phyloP scores from a whole-genome alignment of 805 yeast genomes.

The Candida ulmi region DNA sequence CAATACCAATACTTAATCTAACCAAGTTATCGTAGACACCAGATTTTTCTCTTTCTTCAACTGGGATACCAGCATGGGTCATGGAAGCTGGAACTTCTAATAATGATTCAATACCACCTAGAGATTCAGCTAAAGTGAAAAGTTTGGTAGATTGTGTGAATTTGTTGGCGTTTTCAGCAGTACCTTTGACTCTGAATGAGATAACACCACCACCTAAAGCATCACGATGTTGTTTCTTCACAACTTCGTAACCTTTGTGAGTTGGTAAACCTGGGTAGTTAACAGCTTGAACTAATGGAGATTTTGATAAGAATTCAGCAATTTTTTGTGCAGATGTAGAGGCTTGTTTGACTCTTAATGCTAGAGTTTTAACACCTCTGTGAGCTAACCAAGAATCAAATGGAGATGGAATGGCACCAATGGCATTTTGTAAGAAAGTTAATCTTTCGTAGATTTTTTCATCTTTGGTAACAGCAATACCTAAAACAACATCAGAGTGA shows the following conservation, averaged over 20 bases:
- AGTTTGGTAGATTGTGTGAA: conserved; percentile 70
- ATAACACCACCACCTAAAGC: conserved; percentile 91
- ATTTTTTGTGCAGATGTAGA: conserved; percentile 59
- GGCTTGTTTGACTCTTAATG: conserved; percentile 71
- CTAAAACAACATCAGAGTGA: conserved; percentile 88
- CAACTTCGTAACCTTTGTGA: conserved; percentile 59
- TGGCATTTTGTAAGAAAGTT: conserved; percentile 79
- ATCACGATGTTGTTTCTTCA: conserved; percentile 70
- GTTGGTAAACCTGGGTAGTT: conserved; percentile 79
- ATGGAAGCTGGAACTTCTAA: conserved; percentile 85
- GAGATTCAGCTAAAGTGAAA: conserved; percentile 83
- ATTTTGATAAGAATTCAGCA: conserved; percentile 53
- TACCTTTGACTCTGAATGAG: conserved; percentile 81
- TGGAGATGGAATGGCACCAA: conserved; percentile 86
- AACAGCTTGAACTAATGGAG: conserved; percentile 54
- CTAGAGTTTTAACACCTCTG: conserved; percentile 85
- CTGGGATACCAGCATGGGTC: conserved; percentile 91
- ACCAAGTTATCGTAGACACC: conserved; percentile 81
- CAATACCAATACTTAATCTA: conserved; percentile 83
- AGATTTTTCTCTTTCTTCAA: conserved; percentile 66
- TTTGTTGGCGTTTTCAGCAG: conserved; percentile 66
- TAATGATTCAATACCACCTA: conserved; percentile 85
- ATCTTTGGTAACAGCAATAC: conserved; percentile 68
- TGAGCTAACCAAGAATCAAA: conserved; percentile 92
- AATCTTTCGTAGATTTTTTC: conserved; percentile 55